Base-by-base conservation (phyloP, 345 rosid genomes). In the Syzygium jambos region DNA sequence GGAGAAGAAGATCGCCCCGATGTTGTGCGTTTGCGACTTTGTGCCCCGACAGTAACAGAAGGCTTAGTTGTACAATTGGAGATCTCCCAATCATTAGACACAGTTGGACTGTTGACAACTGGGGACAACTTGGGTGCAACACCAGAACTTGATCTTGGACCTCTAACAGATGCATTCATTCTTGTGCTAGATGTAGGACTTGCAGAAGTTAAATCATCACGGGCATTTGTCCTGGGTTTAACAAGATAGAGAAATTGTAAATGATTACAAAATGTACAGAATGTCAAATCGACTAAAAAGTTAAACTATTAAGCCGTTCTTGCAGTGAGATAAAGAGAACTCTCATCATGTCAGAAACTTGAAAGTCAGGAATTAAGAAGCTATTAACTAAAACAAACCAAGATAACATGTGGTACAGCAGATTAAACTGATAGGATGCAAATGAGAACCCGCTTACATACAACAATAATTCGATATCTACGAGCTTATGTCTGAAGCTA, bases 51-150 rank as follows among this genome's bases (percentile, higher is more conserved):
- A 86, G 94, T 85, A 55, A 93, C 88, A 88, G 94, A 93, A 87
- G 96, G 94, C 92, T 96, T 94, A 92, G 90, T 96, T 86, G 94
- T 89, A 91, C 98, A 94, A 85, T 92, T 94, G 91, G 99, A 92
- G 89, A 95, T 90, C 88, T 96, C 99, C 98, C 97, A 96, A 57
- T 96, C 97, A 92, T 90, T 92, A 27, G 96, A 88, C 89, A 94
- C 93, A 38, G 94, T 91, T 80, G 93, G 90, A 90, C 94, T 94
- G 78, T 93, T 94, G 90, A 93, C 91, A 86, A 93, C 93, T 85
- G 95, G 96, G 55, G 96, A 92, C 90, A 94, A 90, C 92, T 96
- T 98, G 23, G 96, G 93, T 38, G 92, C 91, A 85, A 89, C 89
- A 78, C 93, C 96, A 13, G 96, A 90, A 86, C 95, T 94, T 68